Evolutionary conservation across 192 early-diverging fungal genomes (phyloP), one percentile per base, ranked within the genome.

Genomic region (Mortierella claussenii): DNA sequence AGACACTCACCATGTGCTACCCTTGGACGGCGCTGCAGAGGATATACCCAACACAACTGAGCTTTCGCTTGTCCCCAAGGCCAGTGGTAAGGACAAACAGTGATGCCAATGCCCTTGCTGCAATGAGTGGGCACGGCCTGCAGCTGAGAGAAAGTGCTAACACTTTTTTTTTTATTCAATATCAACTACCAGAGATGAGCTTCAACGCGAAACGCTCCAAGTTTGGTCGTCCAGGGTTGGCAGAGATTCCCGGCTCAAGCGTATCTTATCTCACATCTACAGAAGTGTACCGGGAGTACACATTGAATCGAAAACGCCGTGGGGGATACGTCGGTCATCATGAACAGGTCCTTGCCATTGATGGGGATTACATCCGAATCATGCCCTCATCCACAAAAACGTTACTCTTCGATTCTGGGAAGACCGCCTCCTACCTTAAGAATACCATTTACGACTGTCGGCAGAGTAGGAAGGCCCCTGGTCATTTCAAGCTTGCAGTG

Each of bases 341-440:
- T 46, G 94, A 96, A 51, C 89, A 94, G 32, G 79, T 89, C 24
- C 84, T 99, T n/a, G 95, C 94, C 0, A 94, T 99, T 62, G 96
- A 98, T 78, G 97, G 96, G 11, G 95, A 96, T 45, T 92, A 95
- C 48, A 89, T 99, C 27, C 91, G 96, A 55, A 82, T 99, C 37
- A 93, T 94, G 88, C 90, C 93, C 1, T 82, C 92, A 3, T 95
- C 96, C 48, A 86, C 87, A 21, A 58, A 78, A 48, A 90, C 86
- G 60, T 85, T 88, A 30, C 82, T 94, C 57, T 93, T 95, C 65
- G 93, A 97, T 68, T 86, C 88, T 27, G 89, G 90, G 50, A 96
- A 96, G 81, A 92, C 92, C 28, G 89, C 92, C 33, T 70, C 82
- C 46, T 61, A 57, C 27, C 34, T 42, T 10, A 76, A 67, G 33